Base-by-base conservation (phyloP, 768 basidiomycete genomes). In the Russula dissimulans region DNA sequence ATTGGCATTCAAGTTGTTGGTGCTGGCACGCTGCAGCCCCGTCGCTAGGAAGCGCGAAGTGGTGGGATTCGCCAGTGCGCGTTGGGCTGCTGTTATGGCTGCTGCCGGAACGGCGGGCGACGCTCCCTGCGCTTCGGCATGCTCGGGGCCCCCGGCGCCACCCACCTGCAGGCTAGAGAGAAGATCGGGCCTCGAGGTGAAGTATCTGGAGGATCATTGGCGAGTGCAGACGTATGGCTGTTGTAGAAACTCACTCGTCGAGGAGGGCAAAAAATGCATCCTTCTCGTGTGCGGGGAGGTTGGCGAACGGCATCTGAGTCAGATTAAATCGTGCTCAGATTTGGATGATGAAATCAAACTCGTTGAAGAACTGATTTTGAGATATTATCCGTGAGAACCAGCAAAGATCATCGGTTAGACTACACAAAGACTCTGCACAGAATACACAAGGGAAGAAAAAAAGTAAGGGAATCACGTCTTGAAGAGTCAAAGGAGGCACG, bases 251-350 rank as follows among this genome's bases (percentile, higher is more conserved):
- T 57, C 61, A 90, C 89, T 91, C 89, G 69, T 91, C 89, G 39
- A 91, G 75, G 26, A 91, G 79, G 34, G 79, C 77, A 68, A 91
- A 91, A 72, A 91, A 91, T 14, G 89, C 89, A 56, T 87, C 81
- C 70, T 91, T 91, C 71, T 91, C 89, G 64, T 83, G 73, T 53
- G 72, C 61, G 18, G 81, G 75, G 48, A 91, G 78, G 65, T 80
- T 85, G 57, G 87, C 69, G 68, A 91, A 91, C 44, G 85, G 86
- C 88, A 89, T 89, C 47, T 62, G 62, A 9, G 34, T 36, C 34
- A 36, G 5, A 36, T 36, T 36, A 36, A 36, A 4, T 5, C 34
- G 34, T 36, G 34, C 34, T n/a, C 34, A 36, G 34, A 36, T 36
- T 36, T 9, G 9, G 34, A 36, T 36, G 34, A 36, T 36, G 7